These are phyloP conservation scores for Apiotrichum domesticum DNA, from an alignment of 1,284 basidiomycete genomes.

Conservation along the genomic window DNA sequence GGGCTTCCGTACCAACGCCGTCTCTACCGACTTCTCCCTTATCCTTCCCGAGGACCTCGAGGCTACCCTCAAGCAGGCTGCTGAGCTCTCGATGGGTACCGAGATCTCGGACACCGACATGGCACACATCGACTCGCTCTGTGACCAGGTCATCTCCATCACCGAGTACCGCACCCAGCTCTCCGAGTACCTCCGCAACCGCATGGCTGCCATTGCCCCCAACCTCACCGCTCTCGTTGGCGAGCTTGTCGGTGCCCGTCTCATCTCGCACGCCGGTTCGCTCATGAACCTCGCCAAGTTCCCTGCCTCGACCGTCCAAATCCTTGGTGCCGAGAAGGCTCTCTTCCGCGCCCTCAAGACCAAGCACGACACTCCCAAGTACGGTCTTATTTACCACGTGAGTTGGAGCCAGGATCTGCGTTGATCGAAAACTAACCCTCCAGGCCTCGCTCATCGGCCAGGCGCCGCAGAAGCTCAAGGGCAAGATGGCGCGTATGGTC, in stretches of 20 bases:
- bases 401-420: background rate
- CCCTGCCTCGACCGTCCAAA: constrained; percentile 96
- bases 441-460: constrained; percentile 85
- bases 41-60: constrained; percentile 95
- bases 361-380: constrained; percentile 98
- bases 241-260: constrained; percentile 89
- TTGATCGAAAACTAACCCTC: too few relatives aligned
- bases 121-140: constrained; percentile 86
- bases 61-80: constrained; percentile 81
- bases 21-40: constrained; percentile 74
- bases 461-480: constrained; percentile 96
- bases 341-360: constrained; percentile 97
- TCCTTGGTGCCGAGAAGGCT: constrained; percentile 96
- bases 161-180: constrained; percentile 89
- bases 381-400: constrained; percentile 90
- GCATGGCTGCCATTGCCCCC: constrained; percentile 95
- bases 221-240: constrained; percentile 94
- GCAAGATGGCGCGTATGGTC: constrained; percentile 99
- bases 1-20: constrained; percentile 93
- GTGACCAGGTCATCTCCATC: constrained; percentile 96
- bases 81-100: constrained; percentile 97
- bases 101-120: constrained; percentile 96
- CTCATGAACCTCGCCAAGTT: constrained; percentile 91
- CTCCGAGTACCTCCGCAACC: constrained; percentile 88
- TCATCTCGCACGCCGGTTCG: constrained; percentile 95